Evolutionary conservation across 106 monocot genomes (phyloP), one percentile per base, ranked within the genome.

Genomic region (Cymbidium sinense): DNA sequence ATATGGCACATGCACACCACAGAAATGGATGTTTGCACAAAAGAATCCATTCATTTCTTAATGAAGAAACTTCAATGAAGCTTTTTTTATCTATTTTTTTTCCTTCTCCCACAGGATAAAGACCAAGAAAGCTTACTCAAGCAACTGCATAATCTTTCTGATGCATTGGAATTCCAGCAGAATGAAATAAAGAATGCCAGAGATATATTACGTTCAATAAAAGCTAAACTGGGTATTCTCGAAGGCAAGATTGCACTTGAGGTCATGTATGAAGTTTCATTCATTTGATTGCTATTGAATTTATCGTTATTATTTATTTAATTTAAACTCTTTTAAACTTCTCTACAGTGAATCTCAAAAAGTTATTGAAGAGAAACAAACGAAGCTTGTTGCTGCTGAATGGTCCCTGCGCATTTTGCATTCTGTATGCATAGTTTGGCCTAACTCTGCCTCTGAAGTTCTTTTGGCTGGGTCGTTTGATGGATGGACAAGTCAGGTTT

Each of bases 381-480:
- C 52, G 77, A 88, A 75, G 64, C 79, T 88, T 81, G 77, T 79
- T 75, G 77, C 84, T 82, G 83, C 79, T 86, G 78, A 83, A 70
- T 91, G 67, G 65, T 84, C 85, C 74, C 29, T 87, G 30, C 25
- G 36, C 20, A 76, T 79, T 65, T 86, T 96, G 25, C 86, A 77
- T 9, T 84, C 87, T 43, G 79, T 67, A 31, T 81, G 77, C 70
- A 81, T 94, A 78, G 78, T 86, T 27, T 96, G 96, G 91, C 84
- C 91, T 34, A 90, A 78, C 70, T 74, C 85, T 84, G 94, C 94
- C 81, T 88, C 84, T 41, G 91, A 96, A 73, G 96, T 94, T 88
- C 76, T 89, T 17, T 69, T 96, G 65, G 77, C 84, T 79, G 96
- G 96, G 35, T 96, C 96, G 54, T 96, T 94, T 86, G 91, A 98